These are phyloP conservation scores for Hypoxylon trugodes DNA, from an alignment of 495 filamentous ascomycete species.

Conservation along the genomic window DNA sequence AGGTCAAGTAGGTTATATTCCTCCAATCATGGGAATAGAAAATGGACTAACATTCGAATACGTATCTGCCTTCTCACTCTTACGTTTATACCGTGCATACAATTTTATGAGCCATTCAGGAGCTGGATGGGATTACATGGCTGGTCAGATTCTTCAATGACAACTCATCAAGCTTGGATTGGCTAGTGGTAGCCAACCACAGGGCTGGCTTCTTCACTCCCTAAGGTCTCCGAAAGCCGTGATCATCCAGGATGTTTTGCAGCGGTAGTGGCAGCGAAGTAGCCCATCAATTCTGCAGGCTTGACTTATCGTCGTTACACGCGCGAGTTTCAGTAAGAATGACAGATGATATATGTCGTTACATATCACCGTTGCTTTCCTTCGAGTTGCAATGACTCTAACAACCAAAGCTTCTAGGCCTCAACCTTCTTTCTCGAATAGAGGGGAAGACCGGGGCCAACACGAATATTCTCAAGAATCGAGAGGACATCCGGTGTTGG, in stretches of 20 bases:
- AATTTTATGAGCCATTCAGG: conserved; percentile 30
- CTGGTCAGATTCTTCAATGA: conserved; percentile 10
- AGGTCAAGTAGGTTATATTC: conserved; percentile 11
- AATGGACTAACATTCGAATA: conserved; percentile 11
- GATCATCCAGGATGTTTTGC: conserved; percentile 24
- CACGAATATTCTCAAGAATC: background rate
- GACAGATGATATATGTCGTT: conserved; percentile 34
- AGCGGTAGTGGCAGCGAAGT: conserved; percentile 22
- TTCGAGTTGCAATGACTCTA: conserved; percentile 13
- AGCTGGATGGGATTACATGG: conserved; percentile 15
- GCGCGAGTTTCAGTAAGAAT: conserved; percentile 29
- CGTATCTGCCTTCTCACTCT: conserved; percentile 10
- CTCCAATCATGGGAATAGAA: conserved; percentile 27
- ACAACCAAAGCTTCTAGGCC: background rate
- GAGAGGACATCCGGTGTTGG: conserved; percentile 17
- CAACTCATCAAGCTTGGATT: conserved; percentile 7
- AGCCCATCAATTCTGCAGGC: conserved; percentile 26
- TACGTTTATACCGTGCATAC: conserved; percentile 26
- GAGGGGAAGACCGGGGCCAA: background rate
- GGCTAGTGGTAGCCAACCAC: conserved; percentile 16
- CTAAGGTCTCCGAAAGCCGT: conserved; percentile 38
- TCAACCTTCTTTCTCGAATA: background rate
- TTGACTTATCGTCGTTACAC: conserved; percentile 24
- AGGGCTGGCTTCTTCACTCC: conserved; percentile 8
- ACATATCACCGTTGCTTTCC: conserved; percentile 22